A percentile compares a stretch with the other conserved stretches of the same genome.
Conservation (phyloP, 2,329 filamentous ascomycete genomes). For the Cladophialophora yegresii region DNA sequence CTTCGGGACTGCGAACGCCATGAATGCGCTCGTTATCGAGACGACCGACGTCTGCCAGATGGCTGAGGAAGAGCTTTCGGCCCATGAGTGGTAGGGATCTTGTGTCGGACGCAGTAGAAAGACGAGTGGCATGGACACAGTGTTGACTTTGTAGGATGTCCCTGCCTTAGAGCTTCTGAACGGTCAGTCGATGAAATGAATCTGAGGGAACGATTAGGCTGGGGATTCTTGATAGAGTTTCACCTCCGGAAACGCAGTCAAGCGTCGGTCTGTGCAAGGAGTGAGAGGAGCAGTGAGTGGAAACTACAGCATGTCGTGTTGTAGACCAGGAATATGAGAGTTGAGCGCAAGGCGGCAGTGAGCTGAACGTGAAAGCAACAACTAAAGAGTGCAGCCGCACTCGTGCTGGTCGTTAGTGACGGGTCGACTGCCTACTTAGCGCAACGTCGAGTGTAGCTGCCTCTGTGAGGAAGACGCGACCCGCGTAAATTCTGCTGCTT, state of each 20-base stretch:
- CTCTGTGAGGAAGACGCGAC: background rate
- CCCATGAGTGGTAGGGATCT: slow-evolving; percentile 57
- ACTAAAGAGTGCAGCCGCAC: background rate
- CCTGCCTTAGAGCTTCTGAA: background rate
- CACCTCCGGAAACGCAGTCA: background rate
- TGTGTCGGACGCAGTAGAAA: background rate
- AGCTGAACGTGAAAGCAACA: background rate
- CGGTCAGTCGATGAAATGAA: background rate
- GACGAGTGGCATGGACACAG: background rate
- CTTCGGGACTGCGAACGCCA: slow-evolving; percentile 63
- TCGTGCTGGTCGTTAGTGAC: background rate
- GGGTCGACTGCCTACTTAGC: background rate
- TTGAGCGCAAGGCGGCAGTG: background rate
- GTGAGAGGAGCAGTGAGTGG: background rate
- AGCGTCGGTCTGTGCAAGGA: background rate
- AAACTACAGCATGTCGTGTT: background rate
- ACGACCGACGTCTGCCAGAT: slow-evolving; percentile 51
- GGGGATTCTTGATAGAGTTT: background rate
- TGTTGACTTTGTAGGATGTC: background rate
- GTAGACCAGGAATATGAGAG: background rate
- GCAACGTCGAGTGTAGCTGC: background rate
- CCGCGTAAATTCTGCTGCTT: background rate
- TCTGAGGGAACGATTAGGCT: background rate
- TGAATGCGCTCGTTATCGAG: slow-evolving; percentile 52
- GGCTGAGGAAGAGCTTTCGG: slow-evolving; percentile 64